Evolutionary conservation across 352 stramenopile species (phyloP).

Genomic region (Elongisporangium undulatum): DNA sequence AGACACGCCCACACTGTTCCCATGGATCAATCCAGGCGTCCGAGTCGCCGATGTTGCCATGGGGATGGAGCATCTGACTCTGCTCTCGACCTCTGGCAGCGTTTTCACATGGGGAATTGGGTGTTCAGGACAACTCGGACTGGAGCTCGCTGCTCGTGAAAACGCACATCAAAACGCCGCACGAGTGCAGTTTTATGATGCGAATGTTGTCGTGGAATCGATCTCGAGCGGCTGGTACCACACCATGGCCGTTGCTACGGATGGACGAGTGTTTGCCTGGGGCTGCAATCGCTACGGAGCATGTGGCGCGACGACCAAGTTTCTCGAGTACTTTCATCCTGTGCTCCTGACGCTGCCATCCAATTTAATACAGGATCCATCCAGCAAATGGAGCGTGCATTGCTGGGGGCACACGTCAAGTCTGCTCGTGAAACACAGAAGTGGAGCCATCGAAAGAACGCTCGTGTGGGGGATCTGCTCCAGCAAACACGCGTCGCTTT

Average conservation of each 20-base stretch:
- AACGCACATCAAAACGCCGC: slow-evolving; percentile 10
- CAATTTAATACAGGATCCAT: not conserved
- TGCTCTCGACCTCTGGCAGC: slow-evolving; percentile 17
- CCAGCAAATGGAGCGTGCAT: slow-evolving; percentile 5
- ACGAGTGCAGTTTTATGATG: slow-evolving; percentile 22
- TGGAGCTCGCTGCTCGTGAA: slow-evolving; percentile 13
- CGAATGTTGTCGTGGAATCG: slow-evolving; percentile 8
- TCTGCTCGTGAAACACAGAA: slow-evolving; percentile 2
- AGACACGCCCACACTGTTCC: slow-evolving; percentile 14
- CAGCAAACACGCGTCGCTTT: not conserved
- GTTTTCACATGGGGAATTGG: slow-evolving; percentile 40
- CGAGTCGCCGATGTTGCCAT: slow-evolving; percentile 15
- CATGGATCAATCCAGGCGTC: slow-evolving; percentile 11
- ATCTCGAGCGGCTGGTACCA: slow-evolving; percentile 35
- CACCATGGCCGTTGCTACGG: slow-evolving; percentile 19
- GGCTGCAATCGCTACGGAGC: slow-evolving; percentile 31
- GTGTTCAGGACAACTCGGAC: slow-evolving; percentile 22
- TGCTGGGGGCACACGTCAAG: slow-evolving; percentile 23
- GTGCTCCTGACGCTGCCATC: slow-evolving; percentile 23
- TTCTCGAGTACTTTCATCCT: slow-evolving; percentile 35
- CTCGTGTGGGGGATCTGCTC: slow-evolving; percentile 24
- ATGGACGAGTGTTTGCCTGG: slow-evolving; percentile 24
- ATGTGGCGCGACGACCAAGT: slow-evolving; percentile 37
- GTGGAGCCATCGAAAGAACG: slow-evolving; percentile 3
- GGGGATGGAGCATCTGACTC: slow-evolving; percentile 23